Base-by-base conservation (phyloP, 2,329 filamentous ascomycete genomes). In the Claviceps sorghi region DNA sequence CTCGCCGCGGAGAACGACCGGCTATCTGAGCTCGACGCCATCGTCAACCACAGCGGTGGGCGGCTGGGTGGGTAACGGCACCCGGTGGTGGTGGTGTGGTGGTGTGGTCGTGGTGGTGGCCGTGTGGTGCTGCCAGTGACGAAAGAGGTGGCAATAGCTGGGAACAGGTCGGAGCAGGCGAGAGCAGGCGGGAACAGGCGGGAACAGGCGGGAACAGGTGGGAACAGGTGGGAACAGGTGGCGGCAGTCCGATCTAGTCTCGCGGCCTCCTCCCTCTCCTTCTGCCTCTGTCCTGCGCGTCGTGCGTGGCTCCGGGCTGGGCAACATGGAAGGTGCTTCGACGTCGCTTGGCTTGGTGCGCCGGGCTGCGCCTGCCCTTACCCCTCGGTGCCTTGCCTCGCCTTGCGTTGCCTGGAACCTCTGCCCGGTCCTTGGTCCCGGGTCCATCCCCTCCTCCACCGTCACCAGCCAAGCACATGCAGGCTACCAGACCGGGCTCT, bases 371-470 rank as follows among this genome's bases (percentile, higher is more conserved):
- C 21, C 17, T 29, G 19, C 34, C 6, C 3, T 43, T n/a, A 15
- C 40, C 49, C 21, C n/a, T 36, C 41, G 26, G 15, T 38, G 49
- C 41, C 49, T 41, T 30, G 40, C 40, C 49, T 34, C 21, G 15
- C 36, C 26, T 26, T 5, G 29, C 38, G 30, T 51, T 50, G 38
- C 48, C 49, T 50, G 30, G 30, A 21, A 15, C 50, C 34, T 47
- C 17, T 46, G 50, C 42, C 45, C 44, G 50, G 36, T 48, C 53
- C 53, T 49, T 54, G 49, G 53, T 50, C 53, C 49, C 42, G 46
- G 49, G 53, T 51, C 49, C 53, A 50, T 50, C 40, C n/a, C 48
- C 30, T 32, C 40, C 41, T 43, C 41, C 21, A 38, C 49, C 42
- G 22, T 22, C 48, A 8, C 47, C 22, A 49, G 47, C 17, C 22